Percentiles rank a stretch among this genome's conserved stretches.
phyloP scores from a whole-genome alignment of 345 rosid species.

The Lepidium africanum region DNA sequence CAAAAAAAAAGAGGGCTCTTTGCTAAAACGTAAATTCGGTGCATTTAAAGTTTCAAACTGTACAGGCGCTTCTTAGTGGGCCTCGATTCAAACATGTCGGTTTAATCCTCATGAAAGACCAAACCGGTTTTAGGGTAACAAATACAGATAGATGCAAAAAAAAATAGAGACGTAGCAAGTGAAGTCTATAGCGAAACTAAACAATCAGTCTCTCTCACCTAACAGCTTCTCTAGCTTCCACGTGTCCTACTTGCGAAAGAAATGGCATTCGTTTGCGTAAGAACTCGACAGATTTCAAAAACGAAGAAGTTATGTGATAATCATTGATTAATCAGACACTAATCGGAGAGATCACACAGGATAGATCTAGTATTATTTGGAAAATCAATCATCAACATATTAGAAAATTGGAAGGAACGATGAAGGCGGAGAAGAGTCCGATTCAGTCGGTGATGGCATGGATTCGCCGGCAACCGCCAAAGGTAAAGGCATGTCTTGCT shows the following conservation, averaged over 20 bases:
- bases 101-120: neutral
- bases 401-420: neutral
- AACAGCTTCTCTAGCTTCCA: slow-evolving; percentile 21
- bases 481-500: slow-evolving; percentile 57
- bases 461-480: slow-evolving; percentile 80
- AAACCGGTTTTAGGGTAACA: slow-evolving; percentile 7
- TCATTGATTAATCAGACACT: neutral
- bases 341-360: neutral
- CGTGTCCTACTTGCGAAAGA: slow-evolving; percentile 24
- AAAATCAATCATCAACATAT: neutral
- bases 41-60: neutral
- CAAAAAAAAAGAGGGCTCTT: neutral
- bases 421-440: slow-evolving; percentile 54
- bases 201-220: slow-evolving; percentile 20
- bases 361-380: neutral
- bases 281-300: neutral
- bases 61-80: neutral
- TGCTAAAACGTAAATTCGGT: neutral
- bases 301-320: slow-evolving; percentile 28
- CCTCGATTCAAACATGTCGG: neutral
- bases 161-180: neutral
- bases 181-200: neutral
- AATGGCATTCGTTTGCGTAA: slow-evolving; percentile 21
- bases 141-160: neutral
- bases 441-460: slow-evolving; percentile 54